Evolutionary conservation across 83 land plant species (phyloP).

Genomic region (Diphasiastrum complanatum): DNA sequence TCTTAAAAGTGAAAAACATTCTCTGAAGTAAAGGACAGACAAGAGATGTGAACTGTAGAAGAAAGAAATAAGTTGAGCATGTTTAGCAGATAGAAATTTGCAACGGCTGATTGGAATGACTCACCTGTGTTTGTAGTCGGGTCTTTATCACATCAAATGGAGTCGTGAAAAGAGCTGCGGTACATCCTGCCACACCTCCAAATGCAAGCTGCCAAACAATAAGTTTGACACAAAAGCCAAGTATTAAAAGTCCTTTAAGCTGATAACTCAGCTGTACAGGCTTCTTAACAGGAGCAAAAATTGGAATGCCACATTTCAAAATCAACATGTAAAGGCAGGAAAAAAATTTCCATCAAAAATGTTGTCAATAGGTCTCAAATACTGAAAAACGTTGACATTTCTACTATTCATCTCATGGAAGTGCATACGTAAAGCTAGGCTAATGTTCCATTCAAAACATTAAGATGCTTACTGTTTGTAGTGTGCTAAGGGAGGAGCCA

Average conservation of each 20-base stretch:
- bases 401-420: background rate
- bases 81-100: background rate
- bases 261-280: no score
- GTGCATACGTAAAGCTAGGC: background rate
- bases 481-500: slow-evolving; percentile 41
- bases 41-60: background rate
- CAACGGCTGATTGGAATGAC: background rate
- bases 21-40: background rate
- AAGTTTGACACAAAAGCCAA: no score
- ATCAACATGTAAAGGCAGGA: no score
- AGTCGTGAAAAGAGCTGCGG: slow-evolving; percentile 90
- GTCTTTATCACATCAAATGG: slow-evolving; percentile 98
- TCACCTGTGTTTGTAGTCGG: slow-evolving; percentile 89
- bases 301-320: no score
- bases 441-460: background rate
- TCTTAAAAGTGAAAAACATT: background rate
- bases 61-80: background rate
- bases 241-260: no score
- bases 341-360: background rate
- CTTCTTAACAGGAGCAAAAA: no score
- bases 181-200: slow-evolving; percentile 93
- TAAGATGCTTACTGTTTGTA: slow-evolving; percentile 55
- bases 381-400: background rate
- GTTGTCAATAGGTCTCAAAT: background rate
- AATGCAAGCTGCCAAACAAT: slow-evolving; percentile 75